Conservation (phyloP, 768 basidiomycete genomes). For the Sporobolomyces pararoseus region DNA sequence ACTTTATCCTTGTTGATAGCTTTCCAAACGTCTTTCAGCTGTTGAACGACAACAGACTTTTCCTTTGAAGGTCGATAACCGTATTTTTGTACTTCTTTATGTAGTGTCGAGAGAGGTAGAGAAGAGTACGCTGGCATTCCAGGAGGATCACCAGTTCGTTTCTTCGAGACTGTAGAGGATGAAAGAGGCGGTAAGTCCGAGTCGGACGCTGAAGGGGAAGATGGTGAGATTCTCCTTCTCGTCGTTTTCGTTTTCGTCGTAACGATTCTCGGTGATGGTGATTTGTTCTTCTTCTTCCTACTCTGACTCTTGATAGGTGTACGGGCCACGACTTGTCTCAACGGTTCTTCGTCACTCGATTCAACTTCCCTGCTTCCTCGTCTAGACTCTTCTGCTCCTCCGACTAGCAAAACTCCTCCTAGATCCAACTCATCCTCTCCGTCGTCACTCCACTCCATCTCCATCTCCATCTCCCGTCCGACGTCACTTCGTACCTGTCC, state of each 20-base stretch:
- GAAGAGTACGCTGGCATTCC: constrained; percentile 26
- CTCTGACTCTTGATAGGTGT: neutral
- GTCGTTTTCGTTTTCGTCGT: neutral
- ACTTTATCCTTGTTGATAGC: constrained; percentile 22
- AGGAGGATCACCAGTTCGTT: neutral
- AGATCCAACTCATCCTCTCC: neutral
- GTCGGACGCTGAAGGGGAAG: neutral
- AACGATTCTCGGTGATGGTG: neutral
- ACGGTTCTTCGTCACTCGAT: constrained; percentile 32
- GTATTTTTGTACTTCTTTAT: constrained; percentile 30
- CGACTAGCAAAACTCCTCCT: neutral
- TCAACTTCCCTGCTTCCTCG: constrained; percentile 1
- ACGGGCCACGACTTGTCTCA: neutral
- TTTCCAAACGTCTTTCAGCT: constrained; percentile 30
- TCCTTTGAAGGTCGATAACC: constrained; percentile 35
- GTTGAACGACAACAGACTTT: constrained; percentile 27
- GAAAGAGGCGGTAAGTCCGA: neutral
- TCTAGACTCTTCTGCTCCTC: neutral
- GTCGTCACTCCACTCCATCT: constrained; percentile 3
- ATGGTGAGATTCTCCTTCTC: neutral
- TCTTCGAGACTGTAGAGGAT: neutral
- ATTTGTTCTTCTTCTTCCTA: no score
- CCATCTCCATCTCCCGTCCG: neutral
- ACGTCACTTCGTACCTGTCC: neutral
- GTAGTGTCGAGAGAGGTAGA: constrained; percentile 9